phyloP scores from a whole-genome alignment of 108 stramenopile species.

The Cyclotella kingstonii region DNA sequence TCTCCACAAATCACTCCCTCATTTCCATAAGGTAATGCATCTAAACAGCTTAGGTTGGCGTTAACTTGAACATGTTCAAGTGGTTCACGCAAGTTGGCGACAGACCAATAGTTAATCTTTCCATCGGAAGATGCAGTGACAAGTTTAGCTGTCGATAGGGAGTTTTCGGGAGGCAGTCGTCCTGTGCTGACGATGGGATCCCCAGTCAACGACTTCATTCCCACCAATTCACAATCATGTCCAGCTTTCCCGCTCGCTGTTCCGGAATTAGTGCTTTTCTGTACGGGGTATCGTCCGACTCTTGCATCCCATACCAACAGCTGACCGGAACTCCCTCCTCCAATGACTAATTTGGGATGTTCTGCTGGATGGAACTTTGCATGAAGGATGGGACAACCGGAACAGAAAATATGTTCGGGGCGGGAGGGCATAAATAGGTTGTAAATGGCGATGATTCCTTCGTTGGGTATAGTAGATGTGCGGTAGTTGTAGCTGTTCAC shows the following conservation, averaged over 20 bases:
- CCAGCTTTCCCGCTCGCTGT: conserved; percentile 47
- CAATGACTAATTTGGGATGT: conserved; percentile 67
- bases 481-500: conserved; percentile 1
- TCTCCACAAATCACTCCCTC: conserved; percentile 76
- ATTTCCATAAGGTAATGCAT: conserved; percentile 56
- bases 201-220: conserved; percentile 34
- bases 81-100: conserved; percentile 81
- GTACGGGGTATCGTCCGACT: conserved; percentile 81
- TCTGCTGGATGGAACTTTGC: conserved; percentile 81
- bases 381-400: conserved; percentile 75
- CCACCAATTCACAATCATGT: conserved; percentile 71
- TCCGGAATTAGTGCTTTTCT: too few relatives aligned
- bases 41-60: conserved; percentile 75
- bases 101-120: conserved; percentile 78
- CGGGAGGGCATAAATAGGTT: conserved; percentile 80
- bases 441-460: conserved; percentile 80
- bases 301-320: conserved; percentile 86
- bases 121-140: conserved; percentile 79
- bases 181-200: too few relatives aligned
- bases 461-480: conserved; percentile 32
- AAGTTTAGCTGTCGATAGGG: too few relatives aligned
- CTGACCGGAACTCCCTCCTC: conserved; percentile 81
- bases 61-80: conserved; percentile 61
- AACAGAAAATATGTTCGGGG: conserved; percentile 85
- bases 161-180: too few relatives aligned